phyloP scores from a whole-genome alignment of 75 land plant species.

The Cupressus sempervirens region DNA sequence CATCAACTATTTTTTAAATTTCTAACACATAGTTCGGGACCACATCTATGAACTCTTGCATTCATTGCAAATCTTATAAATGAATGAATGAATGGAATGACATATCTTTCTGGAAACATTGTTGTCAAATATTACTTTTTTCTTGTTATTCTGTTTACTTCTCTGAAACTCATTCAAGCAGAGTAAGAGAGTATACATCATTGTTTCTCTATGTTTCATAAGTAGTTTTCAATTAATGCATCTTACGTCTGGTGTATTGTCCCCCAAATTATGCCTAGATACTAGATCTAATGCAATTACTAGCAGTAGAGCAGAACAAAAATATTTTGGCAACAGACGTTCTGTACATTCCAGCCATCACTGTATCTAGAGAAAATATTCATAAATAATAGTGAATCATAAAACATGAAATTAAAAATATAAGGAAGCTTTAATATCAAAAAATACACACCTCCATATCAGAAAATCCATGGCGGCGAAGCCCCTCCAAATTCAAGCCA shows the following conservation, averaged over 20 bases:
- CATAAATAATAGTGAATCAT: not conserved
- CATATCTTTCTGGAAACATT: too few species aligned
- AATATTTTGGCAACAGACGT: not conserved
- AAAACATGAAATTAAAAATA: not conserved
- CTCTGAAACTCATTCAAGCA: too few species aligned
- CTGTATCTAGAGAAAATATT: not conserved
- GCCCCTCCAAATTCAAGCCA: constrained; percentile 91
- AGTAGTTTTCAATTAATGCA: not conserved
- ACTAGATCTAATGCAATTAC: not conserved
- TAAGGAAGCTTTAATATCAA: not conserved
- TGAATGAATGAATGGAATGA: too few species aligned
- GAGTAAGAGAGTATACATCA: too few species aligned
- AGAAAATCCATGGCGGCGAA: constrained; percentile 73
- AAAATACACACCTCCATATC: constrained; percentile 52
- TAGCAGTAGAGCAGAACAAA: not conserved
- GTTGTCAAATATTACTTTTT: too few species aligned
- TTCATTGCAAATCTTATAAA: too few species aligned
- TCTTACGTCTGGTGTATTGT: not conserved
- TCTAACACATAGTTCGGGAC: too few species aligned
- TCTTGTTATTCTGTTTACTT: too few species aligned
- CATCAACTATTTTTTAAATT: too few species aligned
- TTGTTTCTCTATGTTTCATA: not conserved
- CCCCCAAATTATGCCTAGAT: not conserved
- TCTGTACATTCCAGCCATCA: not conserved
- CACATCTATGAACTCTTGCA: too few species aligned